Base-by-base conservation (phyloP, 306 rosid genomes). In the Medicago ruthenica region DNA sequence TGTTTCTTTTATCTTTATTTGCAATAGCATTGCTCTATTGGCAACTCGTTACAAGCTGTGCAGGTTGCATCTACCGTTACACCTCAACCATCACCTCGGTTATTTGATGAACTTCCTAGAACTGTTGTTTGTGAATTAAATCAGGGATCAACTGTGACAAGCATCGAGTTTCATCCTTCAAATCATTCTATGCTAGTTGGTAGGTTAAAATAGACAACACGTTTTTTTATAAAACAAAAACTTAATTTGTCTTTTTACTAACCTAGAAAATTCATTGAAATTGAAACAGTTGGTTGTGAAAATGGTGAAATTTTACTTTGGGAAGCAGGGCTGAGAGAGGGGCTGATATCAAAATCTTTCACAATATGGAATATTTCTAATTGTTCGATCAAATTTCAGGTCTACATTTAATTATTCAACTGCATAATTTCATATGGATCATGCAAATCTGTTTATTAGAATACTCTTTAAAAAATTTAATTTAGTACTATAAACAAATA, bases 151-250 rank as follows among this genome's bases (percentile, higher is more conserved):
- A 36, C 58, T 0, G 87, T 87, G 67, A 78, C 80, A 44, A 82
- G 87, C 88, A 75, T 87, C 90, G 91, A 89, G 79, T 89, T 89
- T 68, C 87, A 85, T 78, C 91, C 88, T 70, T 82, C 81, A 48
- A 73, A 68, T 66, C 88, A 82, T 76, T 83, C 91, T 4, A 50
- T 87, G 66, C 88, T 89, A 67, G 83, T 77, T 15, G 88, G 93
- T 89, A 77, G 16, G 87, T 79, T 74, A 45, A 72, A 45, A 41
- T 50, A 50, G 6, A 15, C 18, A 36, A 6, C 50, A 27, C 50
- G 20, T 14, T 4, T 31, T 31, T 31, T 67, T 58, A 24, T 16
- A 48, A 37, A 21, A 16, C 24, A 41, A 18, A 45, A 11, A 11
- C 42, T 21, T 36, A 2, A 16, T 16, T 7, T 62, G 36, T 24